Conservation (phyloP, 495 filamentous ascomycete genomes). For the Antarctomyces pellizariae region DNA sequence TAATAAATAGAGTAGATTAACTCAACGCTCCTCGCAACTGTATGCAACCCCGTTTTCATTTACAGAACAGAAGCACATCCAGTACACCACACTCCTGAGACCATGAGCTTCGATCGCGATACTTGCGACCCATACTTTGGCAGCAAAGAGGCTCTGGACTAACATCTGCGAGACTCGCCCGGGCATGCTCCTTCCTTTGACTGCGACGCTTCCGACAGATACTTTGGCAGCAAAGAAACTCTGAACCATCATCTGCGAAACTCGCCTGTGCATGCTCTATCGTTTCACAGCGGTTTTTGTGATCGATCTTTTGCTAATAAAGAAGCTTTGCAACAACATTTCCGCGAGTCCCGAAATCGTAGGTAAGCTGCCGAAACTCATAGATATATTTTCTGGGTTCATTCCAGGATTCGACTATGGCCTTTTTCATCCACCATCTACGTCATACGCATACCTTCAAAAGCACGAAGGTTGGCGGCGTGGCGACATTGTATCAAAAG, state of each 20-base stretch:
- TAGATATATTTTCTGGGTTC: slow-evolving; percentile 8
- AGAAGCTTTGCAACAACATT: too few species aligned
- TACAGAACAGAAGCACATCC: too few species aligned
- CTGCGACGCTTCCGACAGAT: slow-evolving; percentile 6
- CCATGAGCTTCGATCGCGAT: too few species aligned
- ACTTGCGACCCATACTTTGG: slow-evolving; percentile 3
- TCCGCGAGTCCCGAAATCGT: too few species aligned
- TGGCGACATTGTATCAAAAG: slow-evolving; percentile 5
- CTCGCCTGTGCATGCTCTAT: slow-evolving; percentile 8
- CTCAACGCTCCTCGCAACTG: too few species aligned
- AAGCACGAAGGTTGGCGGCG: slow-evolving; percentile 8
- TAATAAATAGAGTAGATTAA: too few species aligned
- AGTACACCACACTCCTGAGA: too few species aligned
- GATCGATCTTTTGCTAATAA: too few species aligned
- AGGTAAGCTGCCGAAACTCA: too few species aligned
- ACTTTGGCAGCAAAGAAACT: slow-evolving; percentile 5
- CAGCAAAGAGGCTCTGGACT: slow-evolving; percentile 5
- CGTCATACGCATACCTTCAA: slow-evolving; percentile 10
- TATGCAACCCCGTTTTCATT: too few species aligned
- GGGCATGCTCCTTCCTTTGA: slow-evolving; percentile 7
- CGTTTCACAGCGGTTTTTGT: too few species aligned
- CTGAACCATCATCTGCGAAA: slow-evolving; percentile 8
- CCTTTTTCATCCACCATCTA: slow-evolving; percentile 12
- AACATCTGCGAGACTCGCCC: slow-evolving; percentile 4
- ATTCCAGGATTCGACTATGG: slow-evolving; percentile 11